phyloP scores from a whole-genome alignment of 1,139 yeast genomes.

The Pneumocystis wakefieldiae region DNA sequence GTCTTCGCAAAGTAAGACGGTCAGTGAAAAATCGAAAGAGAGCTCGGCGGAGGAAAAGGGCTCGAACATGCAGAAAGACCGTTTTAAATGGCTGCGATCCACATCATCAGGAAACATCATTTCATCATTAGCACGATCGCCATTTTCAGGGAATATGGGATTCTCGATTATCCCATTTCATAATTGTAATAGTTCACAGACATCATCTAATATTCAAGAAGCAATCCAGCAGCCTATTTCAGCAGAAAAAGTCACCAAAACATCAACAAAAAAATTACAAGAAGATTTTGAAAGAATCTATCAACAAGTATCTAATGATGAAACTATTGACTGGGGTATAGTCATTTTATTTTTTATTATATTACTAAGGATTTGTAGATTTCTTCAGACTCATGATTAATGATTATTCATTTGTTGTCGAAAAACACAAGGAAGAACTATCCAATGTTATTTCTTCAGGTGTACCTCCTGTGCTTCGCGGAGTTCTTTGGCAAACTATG shows the following conservation, averaged over 20 bases:
- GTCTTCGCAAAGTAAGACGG: too few species aligned
- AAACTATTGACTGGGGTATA: neutral
- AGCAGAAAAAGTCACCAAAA: neutral
- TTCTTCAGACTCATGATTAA: slow-evolving; percentile 75
- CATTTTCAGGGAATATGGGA: neutral
- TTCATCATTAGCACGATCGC: neutral
- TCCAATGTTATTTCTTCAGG: slow-evolving; percentile 53
- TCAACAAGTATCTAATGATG: neutral
- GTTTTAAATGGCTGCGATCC: too few species aligned
- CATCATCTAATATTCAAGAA: neutral
- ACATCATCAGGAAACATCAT: too few species aligned
- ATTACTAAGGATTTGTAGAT: neutral
- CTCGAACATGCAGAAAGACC: too few species aligned
- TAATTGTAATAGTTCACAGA: neutral
- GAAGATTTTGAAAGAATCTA: neutral
- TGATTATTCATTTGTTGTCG: slow-evolving; percentile 54
- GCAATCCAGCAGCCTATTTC: neutral
- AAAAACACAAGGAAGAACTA: slow-evolving; percentile 43
- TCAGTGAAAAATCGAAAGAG: neutral
- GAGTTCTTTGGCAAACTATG: slow-evolving; percentile 83
- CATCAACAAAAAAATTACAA: neutral
- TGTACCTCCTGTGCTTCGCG: slow-evolving; percentile 71
- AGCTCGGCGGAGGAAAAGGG: neutral
- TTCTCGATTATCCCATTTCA: neutral
- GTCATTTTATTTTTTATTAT: neutral